Evolutionary conservation across 2,329 filamentous ascomycete species (phyloP), one percentile per base, ranked within the genome.

Genomic region (Ascosphaera pollenicola): DNA sequence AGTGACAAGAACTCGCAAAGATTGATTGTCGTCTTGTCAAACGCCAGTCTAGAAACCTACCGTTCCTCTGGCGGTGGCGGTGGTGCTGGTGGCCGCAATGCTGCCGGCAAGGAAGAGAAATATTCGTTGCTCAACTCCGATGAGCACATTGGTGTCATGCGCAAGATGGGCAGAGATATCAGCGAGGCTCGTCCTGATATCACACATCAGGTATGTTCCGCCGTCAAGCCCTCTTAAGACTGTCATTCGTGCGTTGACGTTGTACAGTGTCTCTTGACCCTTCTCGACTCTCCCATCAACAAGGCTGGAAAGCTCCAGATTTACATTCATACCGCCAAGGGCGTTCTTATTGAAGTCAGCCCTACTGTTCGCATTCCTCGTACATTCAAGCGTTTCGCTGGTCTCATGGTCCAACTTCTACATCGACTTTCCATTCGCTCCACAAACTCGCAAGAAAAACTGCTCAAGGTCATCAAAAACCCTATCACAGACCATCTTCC

Each of bases 111-210:
- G 39, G 85, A 94, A 51, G 87, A 94, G 57, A 95, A 95, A 60
- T 98, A 92, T 62, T 92, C 87, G 44, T 68, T 98, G 39, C 75
- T 98, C 53, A 98, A 98, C 68, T 94, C 85, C 60, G 89, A 98
- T 55, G 89, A 98, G 62, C 89, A 98, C 57, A 98, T 98, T 49
- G 89, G 89, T 45, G 80, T 95, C 47, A 93, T 98, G 84, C 78
- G 89, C 53, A 98, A 95, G 68, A 95, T 95, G 87, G 92, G 92
- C 57, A 73, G 89, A 50, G 89, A 98, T 57, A 95, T 98, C 48
- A 94, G 85, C 57, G 89, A 98, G 61, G 89, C 89, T 43, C 75
- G 89, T 49, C 89, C 89, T 35, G 89, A 98, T 60, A 98, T 98
- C 53, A 93, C 89, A 36, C 89, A 98, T 58, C 89, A 95, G 82